Base-by-base conservation (phyloP, 176 grass and related monocot genomes). In the Themeda triandra region DNA sequence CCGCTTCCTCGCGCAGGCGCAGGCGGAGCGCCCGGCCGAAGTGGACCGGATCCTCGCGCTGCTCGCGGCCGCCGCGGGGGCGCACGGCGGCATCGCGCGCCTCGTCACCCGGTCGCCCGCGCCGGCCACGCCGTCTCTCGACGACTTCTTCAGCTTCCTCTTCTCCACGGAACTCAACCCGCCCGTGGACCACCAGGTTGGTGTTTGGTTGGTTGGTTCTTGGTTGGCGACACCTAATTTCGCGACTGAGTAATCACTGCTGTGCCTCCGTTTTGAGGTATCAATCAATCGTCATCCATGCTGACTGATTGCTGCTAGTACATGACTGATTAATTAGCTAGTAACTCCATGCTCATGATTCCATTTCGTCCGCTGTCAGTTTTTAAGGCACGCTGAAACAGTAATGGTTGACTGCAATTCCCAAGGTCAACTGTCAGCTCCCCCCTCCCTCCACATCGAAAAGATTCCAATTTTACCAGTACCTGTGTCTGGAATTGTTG, bases 101-200 rank as follows among this genome's bases (percentile, higher is more conserved):
- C 73, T 69, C 53, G 78, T 83, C 42, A 63, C 53, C 44, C 75
- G 83, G 31, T 49, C 83, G 32, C 46, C 78, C 12, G 66, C 46
- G 31, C 2, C 33, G 6, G 11, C 58, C 10, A 14, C 66, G 23
- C 53, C 86, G 17, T 74, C 86, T 35, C 76, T 91, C 35, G 90
- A 92, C 4, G 90, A 94, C 45, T 97, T 97, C 82, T 88, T 85
- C 76, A 11, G 81, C 7, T 94, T 87, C 84, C 90, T 97, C 68
- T 91, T 97, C 83, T 91, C 86, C 31, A 44, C 75, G 5, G 88
- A 97, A 11, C 84, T 94, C 85, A 97, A 94, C 39, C 90, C 90
- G 13, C 88, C 95, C 36, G 92, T 92, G 36, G 5, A 4, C 10
- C 53, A 64, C 78, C 73, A 77, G 77, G 87, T 88, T 64, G 5